Evolutionary conservation across 2,329 filamentous ascomycete genomes (phyloP), one percentile per base, ranked within the genome.

Genomic region (Aspergillus brunneoviolaceus): DNA sequence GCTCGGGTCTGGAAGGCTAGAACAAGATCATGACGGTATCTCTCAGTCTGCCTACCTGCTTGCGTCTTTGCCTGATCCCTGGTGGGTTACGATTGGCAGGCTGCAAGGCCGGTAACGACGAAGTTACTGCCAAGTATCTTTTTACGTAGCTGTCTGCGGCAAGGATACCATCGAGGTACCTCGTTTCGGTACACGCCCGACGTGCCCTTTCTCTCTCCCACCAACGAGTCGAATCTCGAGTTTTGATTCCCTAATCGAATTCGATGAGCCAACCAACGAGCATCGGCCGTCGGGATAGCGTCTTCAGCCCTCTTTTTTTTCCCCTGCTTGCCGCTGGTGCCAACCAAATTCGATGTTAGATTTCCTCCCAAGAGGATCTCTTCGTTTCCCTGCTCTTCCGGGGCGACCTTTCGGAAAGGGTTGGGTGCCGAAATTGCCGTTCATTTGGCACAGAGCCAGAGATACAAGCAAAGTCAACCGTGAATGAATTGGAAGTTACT

Each of bases 101-200:
- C 48, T 49, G 42, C 21, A 49, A 29, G 51, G 55, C 63, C 51
- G 61, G 58, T 58, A 63, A 61, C 60, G 49, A 59, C 59, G 25
- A 67, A 60, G 60, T 64, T 57, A 51, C 51, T 55, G 57, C 53
- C 57, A 67, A 61, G 60, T 62, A 63, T 60, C 59, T 63, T 62
- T 29, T 61, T 63, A 62, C 61, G 65, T 63, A 58, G 58, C 61
- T 63, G 59, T 57, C 62, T 62, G 67, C 63, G 65, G 66, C 49
- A 60, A 67, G 60, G 57, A 59, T 61, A 62, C 65, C 39, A 57
- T 51, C 39, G 27, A 58, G 60, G 60, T 67, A 64, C 60, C 63
- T 61, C 63, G 60, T 55, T 65, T 68, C 62, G 65, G 65, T 58
- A 64, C 65, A 68, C 60, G 66, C 58, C 65, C 65, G 62, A 62